These are phyloP conservation scores for Chrysanthemum seticuspe DNA, from an alignment of 129 eudicot genomes.

Conservation along the genomic window DNA sequence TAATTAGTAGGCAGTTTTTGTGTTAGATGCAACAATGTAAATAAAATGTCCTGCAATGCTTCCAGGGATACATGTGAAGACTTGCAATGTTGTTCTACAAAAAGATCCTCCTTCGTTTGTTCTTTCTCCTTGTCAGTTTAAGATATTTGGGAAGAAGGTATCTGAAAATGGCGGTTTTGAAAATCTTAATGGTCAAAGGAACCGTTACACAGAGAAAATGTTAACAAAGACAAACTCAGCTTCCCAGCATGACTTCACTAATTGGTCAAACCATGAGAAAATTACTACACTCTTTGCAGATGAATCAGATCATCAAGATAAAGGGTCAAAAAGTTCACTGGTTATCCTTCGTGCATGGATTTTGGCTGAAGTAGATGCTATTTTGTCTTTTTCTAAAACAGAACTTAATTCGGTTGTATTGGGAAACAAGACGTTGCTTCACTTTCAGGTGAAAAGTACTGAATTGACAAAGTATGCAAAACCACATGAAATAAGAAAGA, in stretches of 20 bases:
- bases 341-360: conserved; percentile 63
- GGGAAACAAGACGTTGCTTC: conserved; percentile 71
- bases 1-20: background rate
- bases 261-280: conserved; percentile 66
- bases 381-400: conserved; percentile 43
- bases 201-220: conserved; percentile 25
- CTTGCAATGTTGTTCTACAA: conserved; percentile 35
- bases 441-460: conserved; percentile 45
- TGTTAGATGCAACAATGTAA: conserved; percentile 8
- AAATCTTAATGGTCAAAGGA: conserved; percentile 32
- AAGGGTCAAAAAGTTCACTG: conserved; percentile 44
- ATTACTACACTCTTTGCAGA: conserved; percentile 42
- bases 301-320: conserved; percentile 37
- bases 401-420: conserved; percentile 56
- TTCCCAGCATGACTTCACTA: conserved; percentile 42
- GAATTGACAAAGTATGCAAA: conserved; percentile 32
- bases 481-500: conserved; percentile 34
- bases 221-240: conserved; percentile 35
- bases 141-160: conserved; percentile 36
- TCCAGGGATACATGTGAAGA: conserved; percentile 82
- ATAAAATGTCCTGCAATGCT: conserved; percentile 12
- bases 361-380: conserved; percentile 56
- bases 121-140: conserved; percentile 73
- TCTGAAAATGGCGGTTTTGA: conserved; percentile 45
- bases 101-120: conserved; percentile 60